These are phyloP conservation scores for Salvia rosmarinus DNA, from an alignment of 257 asterid species.

Conservation along the genomic window DNA sequence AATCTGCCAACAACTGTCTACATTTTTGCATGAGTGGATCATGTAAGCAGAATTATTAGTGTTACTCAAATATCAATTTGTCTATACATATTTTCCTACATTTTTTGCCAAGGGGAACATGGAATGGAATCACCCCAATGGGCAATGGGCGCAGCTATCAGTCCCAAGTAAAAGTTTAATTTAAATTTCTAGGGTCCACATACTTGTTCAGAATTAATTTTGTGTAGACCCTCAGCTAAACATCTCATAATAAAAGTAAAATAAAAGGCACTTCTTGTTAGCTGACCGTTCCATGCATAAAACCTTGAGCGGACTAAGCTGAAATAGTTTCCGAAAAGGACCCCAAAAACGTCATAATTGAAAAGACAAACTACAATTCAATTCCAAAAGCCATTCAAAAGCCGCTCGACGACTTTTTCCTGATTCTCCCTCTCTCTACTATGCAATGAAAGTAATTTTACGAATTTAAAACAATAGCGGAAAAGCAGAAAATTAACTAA, in stretches of 20 bases:
- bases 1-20: background rate
- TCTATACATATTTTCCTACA: background rate
- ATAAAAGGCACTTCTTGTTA: background rate
- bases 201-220: slow-evolving; percentile 19
- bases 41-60: background rate
- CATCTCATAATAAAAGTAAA: slow-evolving; percentile 11
- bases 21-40: background rate
- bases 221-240: background rate
- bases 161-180: background rate
- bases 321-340: background rate
- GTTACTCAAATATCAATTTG: background rate
- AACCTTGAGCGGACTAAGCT: background rate
- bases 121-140: background rate
- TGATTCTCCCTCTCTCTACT: background rate
- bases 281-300: background rate
- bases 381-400: background rate
- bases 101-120: background rate
- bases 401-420: background rate
- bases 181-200: slow-evolving; percentile 21
- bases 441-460: background rate
- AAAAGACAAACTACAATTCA: background rate
- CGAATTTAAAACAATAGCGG: background rate
- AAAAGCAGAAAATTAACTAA: background rate
- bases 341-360: background rate
- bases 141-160: background rate